phyloP scores from a whole-genome alignment of 345 rosid genomes.

The Pistacia atlantica region DNA sequence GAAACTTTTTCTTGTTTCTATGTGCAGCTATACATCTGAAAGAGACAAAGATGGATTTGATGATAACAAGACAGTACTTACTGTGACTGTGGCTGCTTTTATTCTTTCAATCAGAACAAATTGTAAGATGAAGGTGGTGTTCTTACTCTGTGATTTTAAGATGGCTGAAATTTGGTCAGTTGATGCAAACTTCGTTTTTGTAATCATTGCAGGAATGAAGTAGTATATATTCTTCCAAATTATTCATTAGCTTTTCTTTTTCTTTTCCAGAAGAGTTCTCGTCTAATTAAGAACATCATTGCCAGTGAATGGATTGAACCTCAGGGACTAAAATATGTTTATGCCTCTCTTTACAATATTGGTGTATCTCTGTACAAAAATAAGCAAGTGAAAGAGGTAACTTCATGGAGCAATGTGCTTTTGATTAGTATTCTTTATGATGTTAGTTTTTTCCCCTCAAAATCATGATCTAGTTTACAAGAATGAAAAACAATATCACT shows the following conservation, averaged over 20 bases:
- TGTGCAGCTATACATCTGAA: constrained; percentile 52
- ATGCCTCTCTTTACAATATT: constrained; percentile 58
- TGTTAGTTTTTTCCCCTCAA: neutral
- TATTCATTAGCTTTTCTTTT: constrained; percentile 30
- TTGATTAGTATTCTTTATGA: constrained; percentile 8
- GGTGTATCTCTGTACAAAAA: constrained; percentile 69
- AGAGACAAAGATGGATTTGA: constrained; percentile 45
- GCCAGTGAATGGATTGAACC: constrained; percentile 61
- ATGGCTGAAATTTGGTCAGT: constrained; percentile 5
- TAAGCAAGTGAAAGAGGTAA: constrained; percentile 73
- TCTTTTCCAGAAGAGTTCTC: constrained; percentile 55
- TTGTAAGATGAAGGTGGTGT: constrained; percentile 56
- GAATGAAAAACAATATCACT: neutral
- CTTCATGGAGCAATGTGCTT: constrained; percentile 9
- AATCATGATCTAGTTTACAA: neutral
- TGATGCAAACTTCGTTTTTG: constrained; percentile 8
- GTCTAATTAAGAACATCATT: constrained; percentile 52
- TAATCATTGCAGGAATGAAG: constrained; percentile 11
- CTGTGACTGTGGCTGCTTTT: constrained; percentile 71
- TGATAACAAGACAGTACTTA: constrained; percentile 47
- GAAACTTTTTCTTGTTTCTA: constrained; percentile 10
- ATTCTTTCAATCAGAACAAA: constrained; percentile 60
- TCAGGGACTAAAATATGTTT: constrained; percentile 66
- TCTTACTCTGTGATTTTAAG: constrained; percentile 18
- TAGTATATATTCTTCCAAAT: constrained; percentile 20